Base-by-base conservation (phyloP, 352 stramenopile genomes). In the Phytopythium ostracodes region DNA sequence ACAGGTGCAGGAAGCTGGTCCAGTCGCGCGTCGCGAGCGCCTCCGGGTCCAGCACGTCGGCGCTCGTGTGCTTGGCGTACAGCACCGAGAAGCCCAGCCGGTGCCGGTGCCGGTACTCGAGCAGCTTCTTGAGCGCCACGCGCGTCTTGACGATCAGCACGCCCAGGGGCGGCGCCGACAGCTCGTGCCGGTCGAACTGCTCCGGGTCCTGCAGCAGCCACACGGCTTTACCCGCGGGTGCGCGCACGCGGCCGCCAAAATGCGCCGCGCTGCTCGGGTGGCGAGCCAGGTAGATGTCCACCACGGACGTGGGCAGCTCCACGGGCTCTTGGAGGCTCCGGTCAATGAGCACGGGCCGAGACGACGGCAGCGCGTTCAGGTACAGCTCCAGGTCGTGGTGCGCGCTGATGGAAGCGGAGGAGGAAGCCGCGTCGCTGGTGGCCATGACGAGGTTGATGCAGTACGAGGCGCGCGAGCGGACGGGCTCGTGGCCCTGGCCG, bases 201-300 rank as follows among this genome's bases (percentile, higher is more conserved):
- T 93, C 81, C 57, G 86, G 77, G 66, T 93, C 91, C 63, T 90
- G 80, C 82, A 93, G 89, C 79, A 93, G 88, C 84, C 84, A 93
- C 57, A 93, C 88, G 24, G 76, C 78, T 65, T 93, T 93, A 44
- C 89, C 75, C 15, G 65, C 66, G 9, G 81, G 80, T 12, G 74
- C 68, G 31, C 76, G 64, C 62, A 82, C 75, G 35, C 25, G 35
- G 18, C n/a, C 36, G 54, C 38, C 38, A 44, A 79, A 76, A 24
- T 87, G 51, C 24, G 66, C 63, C 18, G 62, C 77, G 68, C 91
- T 81, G 17, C 87, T 64, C 11, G 84, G 84, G 62, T 91, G 84
- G 52, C 82, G 76, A 59, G 89, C 79, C 40, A 93, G 58, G 70
- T 91, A 93, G 56, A 93, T 69, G 61, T 93, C 82, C 55, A 93